Evolutionary conservation across 2,329 filamentous ascomycete species (phyloP).

Genomic region (Pestalotiopsis sp.): DNA sequence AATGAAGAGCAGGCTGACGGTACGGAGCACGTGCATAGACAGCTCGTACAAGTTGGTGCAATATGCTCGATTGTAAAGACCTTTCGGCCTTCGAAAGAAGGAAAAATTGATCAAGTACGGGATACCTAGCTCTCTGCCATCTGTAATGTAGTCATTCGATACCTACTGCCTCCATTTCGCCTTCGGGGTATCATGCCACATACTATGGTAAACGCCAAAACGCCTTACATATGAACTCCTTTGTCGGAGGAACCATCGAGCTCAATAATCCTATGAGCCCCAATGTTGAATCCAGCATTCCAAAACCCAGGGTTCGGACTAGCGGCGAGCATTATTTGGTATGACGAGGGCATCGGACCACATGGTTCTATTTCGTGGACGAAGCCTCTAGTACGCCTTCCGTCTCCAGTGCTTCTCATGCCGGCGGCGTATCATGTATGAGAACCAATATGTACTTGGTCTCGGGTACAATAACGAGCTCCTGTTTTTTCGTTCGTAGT

Average conservation of each 20-base stretch:
- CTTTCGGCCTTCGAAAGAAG: not conserved
- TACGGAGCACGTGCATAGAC: not conserved
- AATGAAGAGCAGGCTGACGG: not conserved
- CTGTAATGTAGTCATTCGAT: not conserved
- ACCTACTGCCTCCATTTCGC: not conserved
- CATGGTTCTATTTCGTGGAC: not conserved
- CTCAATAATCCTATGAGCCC: not conserved
- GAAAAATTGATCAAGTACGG: not conserved
- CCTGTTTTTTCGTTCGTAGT: constrained; percentile 80
- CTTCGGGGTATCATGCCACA: constrained; percentile 4
- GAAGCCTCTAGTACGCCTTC: not conserved
- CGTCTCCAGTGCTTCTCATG: constrained; percentile 37
- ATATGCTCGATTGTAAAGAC: not conserved
- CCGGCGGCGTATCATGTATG: constrained; percentile 77
- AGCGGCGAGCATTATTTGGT: not conserved
- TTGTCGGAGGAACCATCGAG: not conserved
- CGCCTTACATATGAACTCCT: not conserved
- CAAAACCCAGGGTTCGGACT: not conserved
- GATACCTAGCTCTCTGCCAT: not conserved
- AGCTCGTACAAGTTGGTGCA: not conserved
- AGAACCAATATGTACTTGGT: constrained; percentile 76
- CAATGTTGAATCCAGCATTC: not conserved
- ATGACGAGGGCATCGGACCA: not conserved
- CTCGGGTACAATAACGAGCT: constrained; percentile 82
- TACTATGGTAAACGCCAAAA: not conserved